Percentiles rank a stretch among this genome's conserved stretches.
Conservation (phyloP, 768 basidiomycete species). For the Russula virescens region DNA sequence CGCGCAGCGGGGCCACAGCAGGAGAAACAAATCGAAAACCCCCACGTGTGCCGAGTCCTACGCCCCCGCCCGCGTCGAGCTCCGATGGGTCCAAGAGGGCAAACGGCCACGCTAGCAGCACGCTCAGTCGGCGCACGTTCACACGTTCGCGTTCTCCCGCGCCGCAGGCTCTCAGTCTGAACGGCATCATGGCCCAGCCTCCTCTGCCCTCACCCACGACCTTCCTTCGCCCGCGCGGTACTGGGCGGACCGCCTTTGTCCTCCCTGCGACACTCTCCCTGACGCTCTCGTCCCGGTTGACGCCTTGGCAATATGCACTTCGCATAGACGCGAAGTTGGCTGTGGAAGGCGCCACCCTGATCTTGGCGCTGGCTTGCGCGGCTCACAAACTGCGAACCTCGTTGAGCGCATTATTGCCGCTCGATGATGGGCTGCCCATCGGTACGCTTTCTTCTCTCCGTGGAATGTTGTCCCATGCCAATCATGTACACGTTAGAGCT, state of each 20-base stretch:
- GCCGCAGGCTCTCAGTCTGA: constrained; percentile 34
- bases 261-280: constrained; percentile 47
- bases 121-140: constrained; percentile 43
- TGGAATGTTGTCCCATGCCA: background rate
- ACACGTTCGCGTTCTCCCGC: constrained; percentile 72
- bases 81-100: constrained; percentile 37
- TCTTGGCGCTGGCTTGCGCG: constrained; percentile 56
- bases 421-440: constrained; percentile 16
- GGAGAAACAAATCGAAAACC: constrained; percentile 1
- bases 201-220: constrained; percentile 39
- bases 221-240: constrained; percentile 37
- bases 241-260: constrained; percentile 30
- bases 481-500: constrained; percentile 17
- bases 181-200: constrained; percentile 33
- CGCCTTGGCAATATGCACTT: constrained; percentile 39
- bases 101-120: constrained; percentile 31
- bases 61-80: constrained; percentile 27
- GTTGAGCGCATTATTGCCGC: background rate
- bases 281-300: constrained; percentile 40
- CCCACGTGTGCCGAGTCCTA: constrained; percentile 14
- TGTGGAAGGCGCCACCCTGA: constrained; percentile 57
- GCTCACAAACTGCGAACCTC: constrained; percentile 41
- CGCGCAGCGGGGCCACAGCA: background rate
- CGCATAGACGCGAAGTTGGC: constrained; percentile 57
- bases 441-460: constrained; percentile 12